Percentiles rank a stretch among this genome's conserved stretches.
These are phyloP conservation scores for Magnaporthales sp. DNA, from an alignment of 2,329 filamentous ascomycete genomes.

Conservation along the genomic window DNA sequence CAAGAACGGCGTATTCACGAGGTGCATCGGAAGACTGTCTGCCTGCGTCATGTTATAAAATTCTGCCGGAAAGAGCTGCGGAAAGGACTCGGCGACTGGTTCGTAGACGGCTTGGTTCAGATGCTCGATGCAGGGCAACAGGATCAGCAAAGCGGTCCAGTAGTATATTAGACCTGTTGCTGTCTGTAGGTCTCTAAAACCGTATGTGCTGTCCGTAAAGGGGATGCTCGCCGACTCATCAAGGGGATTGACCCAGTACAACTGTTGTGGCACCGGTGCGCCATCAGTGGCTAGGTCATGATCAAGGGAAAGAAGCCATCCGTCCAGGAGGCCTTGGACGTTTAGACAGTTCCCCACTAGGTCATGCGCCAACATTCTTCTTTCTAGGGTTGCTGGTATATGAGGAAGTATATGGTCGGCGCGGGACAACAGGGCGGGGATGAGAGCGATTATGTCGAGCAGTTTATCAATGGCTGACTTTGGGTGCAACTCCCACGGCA, in stretches of 20 bases:
- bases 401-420: slow-evolving; percentile 32
- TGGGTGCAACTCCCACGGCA: slow-evolving; percentile 42
- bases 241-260: slow-evolving; percentile 11
- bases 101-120: slow-evolving; percentile 36
- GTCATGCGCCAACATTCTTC: slow-evolving; percentile 36
- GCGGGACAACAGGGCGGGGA: slow-evolving; percentile 38
- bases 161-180: slow-evolving; percentile 43
- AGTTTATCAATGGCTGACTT: slow-evolving; percentile 42
- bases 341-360: slow-evolving; percentile 37
- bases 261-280: background rate
- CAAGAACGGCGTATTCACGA: background rate
- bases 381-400: slow-evolving; percentile 28
- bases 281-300: background rate
- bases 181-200: slow-evolving; percentile 33
- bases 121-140: slow-evolving; percentile 37
- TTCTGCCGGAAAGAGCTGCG: slow-evolving; percentile 24
- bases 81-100: slow-evolving; percentile 30
- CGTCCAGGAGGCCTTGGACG: slow-evolving; percentile 37
- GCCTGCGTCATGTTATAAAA: background rate
- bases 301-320: slow-evolving; percentile 29
- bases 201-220: slow-evolving; percentile 29
- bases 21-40: slow-evolving; percentile 20
- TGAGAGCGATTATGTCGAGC: slow-evolving; percentile 37
- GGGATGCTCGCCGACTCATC: slow-evolving; percentile 25
- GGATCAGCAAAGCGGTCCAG: slow-evolving; percentile 41